Evolutionary conservation across 2,329 filamentous ascomycete genomes (phyloP).

Genomic region (Microsporum canis): DNA sequence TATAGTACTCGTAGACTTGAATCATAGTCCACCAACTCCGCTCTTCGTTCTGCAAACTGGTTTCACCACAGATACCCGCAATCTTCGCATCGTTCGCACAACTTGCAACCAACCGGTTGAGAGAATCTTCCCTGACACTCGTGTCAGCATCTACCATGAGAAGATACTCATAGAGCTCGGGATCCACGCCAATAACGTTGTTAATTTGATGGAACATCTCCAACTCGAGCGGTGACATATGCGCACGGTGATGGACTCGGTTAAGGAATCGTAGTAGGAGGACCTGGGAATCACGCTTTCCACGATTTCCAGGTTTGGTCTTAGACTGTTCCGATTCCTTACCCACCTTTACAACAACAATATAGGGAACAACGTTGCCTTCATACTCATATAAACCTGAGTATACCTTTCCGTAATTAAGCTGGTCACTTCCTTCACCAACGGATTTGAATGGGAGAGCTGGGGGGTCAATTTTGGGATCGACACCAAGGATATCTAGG

Average conservation of each 20-base stretch:
- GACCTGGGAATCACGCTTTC: conserved; percentile 96
- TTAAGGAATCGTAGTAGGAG: conserved; percentile 95
- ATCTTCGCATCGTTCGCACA: conserved; percentile 94
- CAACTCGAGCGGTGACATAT: conserved; percentile 91
- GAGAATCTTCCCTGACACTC: conserved; percentile 77
- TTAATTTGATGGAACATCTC: conserved; percentile 99
- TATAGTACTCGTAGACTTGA: conserved; percentile 99
- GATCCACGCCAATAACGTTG: conserved; percentile 97
- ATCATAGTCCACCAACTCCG: conserved; percentile 99
- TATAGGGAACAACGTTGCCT: conserved; percentile 91
- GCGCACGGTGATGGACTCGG: conserved; percentile 82
- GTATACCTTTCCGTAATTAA: conserved; percentile 98
- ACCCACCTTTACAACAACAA: conserved; percentile 93
- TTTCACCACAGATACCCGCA: conserved; percentile 94
- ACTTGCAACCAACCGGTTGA: conserved; percentile 83
- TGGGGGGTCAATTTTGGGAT: conserved; percentile 90
- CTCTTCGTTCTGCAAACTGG: conserved; percentile 89
- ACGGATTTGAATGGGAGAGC: conserved; percentile 91
- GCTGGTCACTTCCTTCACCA: conserved; percentile 75
- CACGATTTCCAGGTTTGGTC: conserved; percentile 90
- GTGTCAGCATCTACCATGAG: conserved; percentile 98
- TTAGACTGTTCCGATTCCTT: conserved; percentile 90
- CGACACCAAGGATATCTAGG: conserved; percentile 90
- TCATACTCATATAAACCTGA: conserved; percentile 95
- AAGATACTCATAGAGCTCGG: conserved; percentile 92